Conservation (phyloP, 768 basidiomycete species). For the Tricholoma hemisulphureum region DNA sequence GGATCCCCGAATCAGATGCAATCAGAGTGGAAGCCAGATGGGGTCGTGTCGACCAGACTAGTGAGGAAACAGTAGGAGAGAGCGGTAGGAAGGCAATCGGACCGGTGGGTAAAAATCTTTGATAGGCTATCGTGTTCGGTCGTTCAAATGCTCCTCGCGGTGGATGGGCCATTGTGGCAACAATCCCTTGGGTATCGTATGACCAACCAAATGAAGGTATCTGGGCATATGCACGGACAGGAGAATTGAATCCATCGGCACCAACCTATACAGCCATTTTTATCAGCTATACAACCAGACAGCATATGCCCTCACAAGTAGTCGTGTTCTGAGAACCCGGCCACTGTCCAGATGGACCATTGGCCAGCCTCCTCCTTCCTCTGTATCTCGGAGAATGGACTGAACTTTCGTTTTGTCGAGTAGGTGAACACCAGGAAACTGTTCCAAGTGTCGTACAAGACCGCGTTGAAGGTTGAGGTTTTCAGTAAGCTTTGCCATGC, state of each 20-base stretch:
- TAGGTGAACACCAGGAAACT: slow-evolving; percentile 54
- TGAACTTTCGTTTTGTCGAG: slow-evolving; percentile 74
- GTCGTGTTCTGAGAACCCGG: slow-evolving; percentile 60
- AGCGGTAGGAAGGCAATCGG: slow-evolving; percentile 95
- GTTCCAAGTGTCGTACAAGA: slow-evolving; percentile 63
- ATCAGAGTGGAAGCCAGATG: slow-evolving; percentile 70
- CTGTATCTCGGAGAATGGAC: slow-evolving; percentile 57
- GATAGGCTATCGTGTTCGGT: slow-evolving; percentile 82
- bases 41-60: slow-evolving; percentile 94
- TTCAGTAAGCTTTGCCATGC: slow-evolving; percentile 86
- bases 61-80: slow-evolving; percentile 70
- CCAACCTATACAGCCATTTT: slow-evolving; percentile 60
- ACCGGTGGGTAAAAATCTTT: slow-evolving; percentile 92
- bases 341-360: slow-evolving; percentile 72
- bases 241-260: slow-evolving; percentile 94
- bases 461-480: slow-evolving; percentile 91
- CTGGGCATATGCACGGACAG: slow-evolving; percentile 81
- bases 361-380: slow-evolving; percentile 70
- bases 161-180: slow-evolving; percentile 80
- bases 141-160: slow-evolving; percentile 60
- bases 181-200: slow-evolving; percentile 86
- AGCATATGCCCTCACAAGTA: slow-evolving; percentile 55
- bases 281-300: background rate
- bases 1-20: slow-evolving; percentile 56
- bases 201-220: slow-evolving; percentile 91